phyloP scores from a whole-genome alignment of 2,329 filamentous ascomycete genomes.

The Talaromyces sp. region DNA sequence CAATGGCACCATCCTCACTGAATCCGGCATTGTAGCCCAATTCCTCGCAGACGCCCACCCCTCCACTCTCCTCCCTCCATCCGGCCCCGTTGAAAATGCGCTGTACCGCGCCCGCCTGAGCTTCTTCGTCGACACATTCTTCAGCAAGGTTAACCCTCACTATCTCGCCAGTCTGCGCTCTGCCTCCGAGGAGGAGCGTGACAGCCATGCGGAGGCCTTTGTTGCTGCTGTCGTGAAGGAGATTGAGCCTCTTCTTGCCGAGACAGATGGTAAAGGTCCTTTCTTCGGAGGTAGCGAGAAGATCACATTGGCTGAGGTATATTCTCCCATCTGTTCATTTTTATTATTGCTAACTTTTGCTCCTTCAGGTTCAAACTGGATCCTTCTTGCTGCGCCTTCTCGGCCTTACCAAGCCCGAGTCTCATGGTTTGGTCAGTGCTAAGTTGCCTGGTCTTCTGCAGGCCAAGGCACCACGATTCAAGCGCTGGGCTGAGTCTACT shows the following conservation, averaged over 20 bases:
- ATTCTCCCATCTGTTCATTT: conserved; percentile 16
- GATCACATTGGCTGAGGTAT: conserved; percentile 74
- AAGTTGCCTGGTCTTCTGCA: conserved; percentile 52
- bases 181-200: conserved; percentile 53
- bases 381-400: conserved; percentile 69
- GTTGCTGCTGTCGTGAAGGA: conserved; percentile 66
- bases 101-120: conserved; percentile 66
- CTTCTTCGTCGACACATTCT: conserved; percentile 74
- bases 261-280: conserved; percentile 50
- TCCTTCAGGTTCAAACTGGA: conserved; percentile 60
- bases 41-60: conserved; percentile 73
- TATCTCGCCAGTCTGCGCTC: conserved; percentile 54
- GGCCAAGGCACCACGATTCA: conserved; percentile 65
- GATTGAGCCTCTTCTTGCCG: conserved; percentile 68
- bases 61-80: conserved; percentile 63
- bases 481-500: conserved; percentile 66
- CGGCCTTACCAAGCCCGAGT: conserved; percentile 55
- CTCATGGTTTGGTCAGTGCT: conserved; percentile 54
- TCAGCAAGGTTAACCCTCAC: conserved; percentile 59
- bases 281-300: conserved; percentile 67
- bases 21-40: conserved; percentile 69
- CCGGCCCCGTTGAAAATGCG: conserved; percentile 57
- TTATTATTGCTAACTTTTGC: neutral
- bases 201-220: conserved; percentile 53
- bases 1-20: conserved; percentile 70